These are phyloP conservation scores for Otatea glauca DNA, from an alignment of 176 grass and related monocot species.

Conservation along the genomic window DNA sequence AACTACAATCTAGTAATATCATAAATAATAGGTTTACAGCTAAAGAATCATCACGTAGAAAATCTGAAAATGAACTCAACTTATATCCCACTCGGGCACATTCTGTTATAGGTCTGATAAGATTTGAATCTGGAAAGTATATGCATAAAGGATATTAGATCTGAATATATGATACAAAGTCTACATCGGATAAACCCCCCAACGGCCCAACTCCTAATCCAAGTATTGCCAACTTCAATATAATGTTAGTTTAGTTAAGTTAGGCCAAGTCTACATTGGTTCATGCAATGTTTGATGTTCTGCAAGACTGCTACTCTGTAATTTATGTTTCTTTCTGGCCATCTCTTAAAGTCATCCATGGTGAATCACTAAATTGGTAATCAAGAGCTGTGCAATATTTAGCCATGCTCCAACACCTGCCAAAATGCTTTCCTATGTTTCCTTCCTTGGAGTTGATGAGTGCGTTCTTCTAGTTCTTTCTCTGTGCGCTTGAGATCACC, in stretches of 20 bases:
- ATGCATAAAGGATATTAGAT: neutral
- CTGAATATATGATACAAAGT: neutral
- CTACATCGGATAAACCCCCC: neutral
- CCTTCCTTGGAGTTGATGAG: neutral
- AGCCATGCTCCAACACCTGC: neutral
- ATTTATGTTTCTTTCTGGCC: neutral
- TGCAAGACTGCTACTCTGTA: neutral
- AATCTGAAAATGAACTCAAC: no score
- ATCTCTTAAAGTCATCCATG: neutral
- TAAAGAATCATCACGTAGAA: no score
- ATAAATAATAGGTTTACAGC: no score
- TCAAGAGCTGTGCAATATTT: neutral
- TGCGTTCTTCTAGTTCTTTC: neutral
- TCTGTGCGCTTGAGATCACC: neutral
- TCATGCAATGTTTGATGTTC: neutral
- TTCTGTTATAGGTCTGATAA: neutral
- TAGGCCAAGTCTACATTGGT: neutral
- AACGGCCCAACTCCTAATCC: neutral
- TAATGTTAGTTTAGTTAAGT: no score
- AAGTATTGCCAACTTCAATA: no score
- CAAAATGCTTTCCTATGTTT: neutral
- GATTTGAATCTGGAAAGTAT: neutral
- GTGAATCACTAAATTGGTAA: neutral
- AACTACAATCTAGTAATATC: neutral
- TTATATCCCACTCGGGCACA: neutral